Evolutionary conservation across 2,329 filamentous ascomycete species (phyloP).

Genomic region (Didymella pomorum): DNA sequence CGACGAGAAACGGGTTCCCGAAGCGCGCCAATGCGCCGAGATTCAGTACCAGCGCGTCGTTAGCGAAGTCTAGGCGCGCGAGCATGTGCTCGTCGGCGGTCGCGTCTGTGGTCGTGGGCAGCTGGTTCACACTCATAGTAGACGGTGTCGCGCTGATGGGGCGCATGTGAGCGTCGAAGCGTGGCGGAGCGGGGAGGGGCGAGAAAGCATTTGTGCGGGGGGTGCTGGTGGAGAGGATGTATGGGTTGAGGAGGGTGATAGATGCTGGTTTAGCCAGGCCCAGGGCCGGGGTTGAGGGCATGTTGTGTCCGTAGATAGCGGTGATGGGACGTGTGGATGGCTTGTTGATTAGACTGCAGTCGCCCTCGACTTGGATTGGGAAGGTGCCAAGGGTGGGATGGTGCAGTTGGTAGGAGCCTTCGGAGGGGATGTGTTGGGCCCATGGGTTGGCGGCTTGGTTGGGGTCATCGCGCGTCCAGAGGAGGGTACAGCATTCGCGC

Average conservation of each 20-base stretch:
- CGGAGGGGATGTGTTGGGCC: constrained; percentile 47
- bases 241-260: constrained; percentile 51
- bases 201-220: constrained; percentile 44
- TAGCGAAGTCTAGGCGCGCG: constrained; percentile 55
- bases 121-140: constrained; percentile 44
- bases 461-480: constrained; percentile 63
- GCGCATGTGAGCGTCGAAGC: constrained; percentile 31
- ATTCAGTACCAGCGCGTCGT: constrained; percentile 55
- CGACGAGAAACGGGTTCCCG: constrained; percentile 56
- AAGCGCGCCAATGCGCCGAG: constrained; percentile 53
- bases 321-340: constrained; percentile 50
- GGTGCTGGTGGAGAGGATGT: constrained; percentile 47
- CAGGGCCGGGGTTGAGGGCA: constrained; percentile 49
- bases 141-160: constrained; percentile 45
- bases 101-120: constrained; percentile 48
- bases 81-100: constrained; percentile 51
- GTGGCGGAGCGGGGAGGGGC: constrained; percentile 41
- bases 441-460: constrained; percentile 49
- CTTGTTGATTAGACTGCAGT: constrained; percentile 51
- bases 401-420: constrained; percentile 55
- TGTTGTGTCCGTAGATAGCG: constrained; percentile 50
- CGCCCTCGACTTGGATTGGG: constrained; percentile 53
- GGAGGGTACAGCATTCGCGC: constrained; percentile 72
- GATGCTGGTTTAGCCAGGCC: constrained; percentile 38
- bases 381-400: constrained; percentile 57